These are phyloP conservation scores for Monosporascus sp. DNA, from an alignment of 2,329 filamentous ascomycete species.

Conservation along the genomic window DNA sequence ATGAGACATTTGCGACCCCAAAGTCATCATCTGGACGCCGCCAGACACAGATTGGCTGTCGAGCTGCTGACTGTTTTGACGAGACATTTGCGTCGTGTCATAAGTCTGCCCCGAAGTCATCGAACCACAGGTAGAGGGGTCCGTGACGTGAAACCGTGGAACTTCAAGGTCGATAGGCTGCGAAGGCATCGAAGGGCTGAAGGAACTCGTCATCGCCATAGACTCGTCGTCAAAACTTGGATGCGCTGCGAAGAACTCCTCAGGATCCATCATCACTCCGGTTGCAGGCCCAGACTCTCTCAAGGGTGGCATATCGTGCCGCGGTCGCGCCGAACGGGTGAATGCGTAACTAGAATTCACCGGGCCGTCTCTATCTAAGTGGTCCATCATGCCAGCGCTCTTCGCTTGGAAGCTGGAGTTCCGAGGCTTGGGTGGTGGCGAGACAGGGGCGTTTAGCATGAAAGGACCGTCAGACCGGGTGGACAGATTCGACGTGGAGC, in stretches of 20 bases:
- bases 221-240: constrained; percentile 12
- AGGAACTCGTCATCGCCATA: constrained; percentile 6
- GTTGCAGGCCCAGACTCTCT: constrained; percentile 26
- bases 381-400: constrained; percentile 23
- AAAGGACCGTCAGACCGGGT: constrained; percentile 35
- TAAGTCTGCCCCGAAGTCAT: constrained; percentile 29
- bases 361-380: constrained; percentile 27
- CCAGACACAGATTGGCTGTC: constrained; percentile 23
- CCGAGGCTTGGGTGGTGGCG: constrained; percentile 26
- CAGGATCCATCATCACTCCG: constrained; percentile 33
- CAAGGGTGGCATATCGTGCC: constrained; percentile 29
- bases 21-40: constrained; percentile 27
- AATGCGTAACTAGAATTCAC: constrained; percentile 18
- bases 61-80: constrained; percentile 26
- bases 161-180: constrained; percentile 17
- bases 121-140: constrained; percentile 28
- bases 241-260: constrained; percentile 31
- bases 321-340: constrained; percentile 18
- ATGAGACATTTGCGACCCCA: constrained; percentile 29
- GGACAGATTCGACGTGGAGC: constrained; percentile 37
- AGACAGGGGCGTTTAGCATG: constrained; percentile 29
- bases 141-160: constrained; percentile 18
- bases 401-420: constrained; percentile 12
- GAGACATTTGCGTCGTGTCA: constrained; percentile 28
- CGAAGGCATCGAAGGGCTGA: constrained; percentile 9